phyloP scores from a whole-genome alignment of 2,329 filamentous ascomycete species.

The Exophiala viscosa region DNA sequence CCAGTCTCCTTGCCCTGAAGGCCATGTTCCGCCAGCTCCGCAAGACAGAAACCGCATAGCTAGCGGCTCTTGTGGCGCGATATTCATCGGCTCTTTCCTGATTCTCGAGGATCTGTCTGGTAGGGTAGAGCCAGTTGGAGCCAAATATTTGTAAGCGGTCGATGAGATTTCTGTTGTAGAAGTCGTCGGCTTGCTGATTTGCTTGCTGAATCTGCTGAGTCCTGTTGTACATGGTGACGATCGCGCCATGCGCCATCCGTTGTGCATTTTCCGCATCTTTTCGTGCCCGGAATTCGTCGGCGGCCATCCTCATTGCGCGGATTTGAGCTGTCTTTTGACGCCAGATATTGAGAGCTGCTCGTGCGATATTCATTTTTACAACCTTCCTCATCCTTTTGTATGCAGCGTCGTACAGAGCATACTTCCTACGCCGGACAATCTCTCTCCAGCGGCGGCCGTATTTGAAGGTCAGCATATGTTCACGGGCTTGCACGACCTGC shows the following conservation, averaged over 20 bases:
- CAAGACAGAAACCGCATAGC: slow-evolving; percentile 11
- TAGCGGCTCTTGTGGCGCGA: slow-evolving; percentile 14
- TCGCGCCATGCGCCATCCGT: slow-evolving; percentile 13
- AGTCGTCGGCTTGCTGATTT: slow-evolving; percentile 5
- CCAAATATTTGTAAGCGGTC: slow-evolving; percentile 16
- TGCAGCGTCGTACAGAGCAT: slow-evolving; percentile 16
- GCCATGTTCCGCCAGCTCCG: slow-evolving; percentile 18
- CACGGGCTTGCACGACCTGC: slow-evolving; percentile 7
- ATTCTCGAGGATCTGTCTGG: slow-evolving; percentile 15
- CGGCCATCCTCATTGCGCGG: slow-evolving; percentile 8
- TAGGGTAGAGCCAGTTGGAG: slow-evolving; percentile 17
- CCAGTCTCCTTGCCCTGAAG: slow-evolving; percentile 15
- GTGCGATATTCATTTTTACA: slow-evolving; percentile 21
- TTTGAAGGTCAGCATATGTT: slow-evolving; percentile 8
- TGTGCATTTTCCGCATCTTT: slow-evolving; percentile 12
- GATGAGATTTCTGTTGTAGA: slow-evolving; percentile 11
- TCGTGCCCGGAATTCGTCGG: slow-evolving; percentile 17
- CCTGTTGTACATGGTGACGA: slow-evolving; percentile 18
- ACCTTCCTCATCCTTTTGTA: slow-evolving; percentile 22
- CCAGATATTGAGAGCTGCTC: slow-evolving; percentile 16
- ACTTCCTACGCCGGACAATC: slow-evolving; percentile 8
- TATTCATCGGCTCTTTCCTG: slow-evolving; percentile 21
- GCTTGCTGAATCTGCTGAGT: slow-evolving; percentile 12
- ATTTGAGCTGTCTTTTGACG: slow-evolving; percentile 11
- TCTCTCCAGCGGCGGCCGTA: slow-evolving; percentile 16